Evolutionary conservation across 139 green algal species (phyloP), one percentile per base, ranked within the genome.

Genomic region (Chlorella sp.): DNA sequence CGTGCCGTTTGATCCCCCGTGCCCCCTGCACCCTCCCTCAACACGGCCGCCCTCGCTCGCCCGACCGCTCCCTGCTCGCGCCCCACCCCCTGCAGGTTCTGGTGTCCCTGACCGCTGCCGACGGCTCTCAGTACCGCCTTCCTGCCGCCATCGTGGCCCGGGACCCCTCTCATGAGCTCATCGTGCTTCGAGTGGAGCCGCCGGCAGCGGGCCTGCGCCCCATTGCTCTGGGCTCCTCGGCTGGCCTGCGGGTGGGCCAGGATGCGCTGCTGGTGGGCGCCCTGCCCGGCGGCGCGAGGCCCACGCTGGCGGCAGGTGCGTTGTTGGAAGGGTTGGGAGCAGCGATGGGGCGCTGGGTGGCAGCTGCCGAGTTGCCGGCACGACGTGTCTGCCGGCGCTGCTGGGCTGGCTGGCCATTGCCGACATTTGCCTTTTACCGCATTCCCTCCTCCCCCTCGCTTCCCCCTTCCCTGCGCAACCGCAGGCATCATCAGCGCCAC

Each of bases 141-240:
- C 70, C 67, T 1, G 82, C 82, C 19, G 26, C 58, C 2, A 32
- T 73, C 22, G 58, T 48, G 44, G 38, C 74, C 79, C 60, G 43
- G 34, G 83, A 87, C 40, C 54, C 83, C 24, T 83, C 83, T 3
- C 60, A 77, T 16, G 72, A 87, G 28, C 72, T 87, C 5, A 46
- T 64, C 17, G 30, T 87, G 6, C 58, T 87, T 2, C 38, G 46
- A 74, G 74, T 83, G n/a, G 83, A 85, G 65, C 65, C 58, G 17
- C 79, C 72, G 9, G 13, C 40, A 3, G 56, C 34, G 0, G 69
- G 51, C 28, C 51, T 81, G 60, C 54, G 28, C 38, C 40, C 69
- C 14, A 7, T 46, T 4, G 14, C 7, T 9, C 38, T 87, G 30
- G 73, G 20, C 40, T 36, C 7, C 44, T 87, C 83, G 0, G 48